Evolutionary conservation across 306 rosid genomes (phyloP).

Genomic region (Fragaria vesca): DNA sequence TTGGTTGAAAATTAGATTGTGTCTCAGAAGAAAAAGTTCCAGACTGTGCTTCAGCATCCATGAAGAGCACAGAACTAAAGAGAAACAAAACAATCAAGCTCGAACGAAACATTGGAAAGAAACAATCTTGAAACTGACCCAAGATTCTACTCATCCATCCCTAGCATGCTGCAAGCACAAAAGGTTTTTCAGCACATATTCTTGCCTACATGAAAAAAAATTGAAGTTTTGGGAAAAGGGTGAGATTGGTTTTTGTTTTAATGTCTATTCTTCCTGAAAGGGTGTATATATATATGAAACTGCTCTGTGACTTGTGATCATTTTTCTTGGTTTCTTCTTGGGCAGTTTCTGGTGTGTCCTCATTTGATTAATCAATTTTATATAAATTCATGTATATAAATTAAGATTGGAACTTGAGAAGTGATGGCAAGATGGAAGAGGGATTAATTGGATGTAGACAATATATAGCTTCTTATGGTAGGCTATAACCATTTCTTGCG

Average conservation of each 20-base stretch:
- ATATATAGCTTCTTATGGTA: slow-evolving; percentile 28
- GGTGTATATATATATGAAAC: slow-evolving; percentile 13
- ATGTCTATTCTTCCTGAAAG: slow-evolving; percentile 24
- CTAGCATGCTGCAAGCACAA: slow-evolving; percentile 26
- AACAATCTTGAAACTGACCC: slow-evolving; percentile 3
- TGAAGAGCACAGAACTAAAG: slow-evolving; percentile 24
- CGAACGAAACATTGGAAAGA: slow-evolving; percentile 36
- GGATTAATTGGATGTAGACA: slow-evolving; percentile 3
- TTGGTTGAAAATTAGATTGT: slow-evolving; percentile 52
- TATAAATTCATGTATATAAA: not conserved
- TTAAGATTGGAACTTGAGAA: slow-evolving; percentile 19
- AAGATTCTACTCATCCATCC: slow-evolving; percentile 22
- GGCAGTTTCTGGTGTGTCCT: slow-evolving; percentile 29
- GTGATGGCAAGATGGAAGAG: slow-evolving; percentile 41
- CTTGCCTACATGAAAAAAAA: slow-evolving; percentile 13
- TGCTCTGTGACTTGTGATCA: slow-evolving; percentile 21
- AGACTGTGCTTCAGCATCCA: slow-evolving; percentile 48
- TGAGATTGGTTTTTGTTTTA: slow-evolving; percentile 30
- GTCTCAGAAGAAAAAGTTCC: slow-evolving; percentile 5
- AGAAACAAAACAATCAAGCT: slow-evolving; percentile 32
- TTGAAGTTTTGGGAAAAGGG: not conserved
- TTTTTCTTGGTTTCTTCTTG: slow-evolving; percentile 39
- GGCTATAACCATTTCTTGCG: slow-evolving; percentile 23
- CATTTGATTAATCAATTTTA: slow-evolving; percentile 28
- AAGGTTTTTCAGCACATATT: not conserved